Evolutionary conservation across 2,329 filamentous ascomycete species (phyloP), one percentile per base, ranked within the genome.

Genomic region (Fusarium sambucinum): DNA sequence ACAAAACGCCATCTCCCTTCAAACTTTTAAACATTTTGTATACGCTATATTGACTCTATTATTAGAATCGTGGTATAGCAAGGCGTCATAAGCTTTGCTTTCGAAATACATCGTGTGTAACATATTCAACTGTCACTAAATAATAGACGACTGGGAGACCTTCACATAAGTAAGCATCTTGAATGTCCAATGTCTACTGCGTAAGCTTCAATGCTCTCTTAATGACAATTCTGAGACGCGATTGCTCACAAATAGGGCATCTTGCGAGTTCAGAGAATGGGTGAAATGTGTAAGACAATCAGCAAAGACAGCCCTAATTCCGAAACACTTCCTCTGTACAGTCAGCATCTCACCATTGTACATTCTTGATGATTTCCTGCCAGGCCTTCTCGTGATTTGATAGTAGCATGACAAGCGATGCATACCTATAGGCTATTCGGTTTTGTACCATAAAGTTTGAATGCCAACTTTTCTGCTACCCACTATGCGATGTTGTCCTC

Each of bases 211-310:
- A 60, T 13, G 27, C 51, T 2, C 32, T 64, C 5, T 64, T 55
- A 29, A 61, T 29, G 3, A 46, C 42, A 1, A 47, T 66, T 19
- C 65, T 5, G 42, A 14, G 44, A 55, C 56, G 44, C 45, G 58
- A 1, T 60, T 60, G 25, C 58, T 68, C 12, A 61, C 57, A 17
- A 66, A 61, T n/a, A 40, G 25, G 4, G 55, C 58, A 25, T 48
- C 6, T 57, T 12, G 13, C 32, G 11, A 5, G 23, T 13, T 14
- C 41, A 5, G 32, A 23, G 23, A 11, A 27, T 13, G 13, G 4
- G 13, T 27, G 9, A 44, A 44, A n/a, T 29, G 16, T n/a, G 17
- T 44, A n/a, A 1, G 11, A n/a, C 23, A 9, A n/a, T 11, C 16
- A n/a, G 25, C 6, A 10, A 3, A 14, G 4, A 30, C 19, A 11